Evolutionary conservation across 2,329 filamentous ascomycete genomes (phyloP), one percentile per base, ranked within the genome.

Genomic region (Ustilaginoidea virens): DNA sequence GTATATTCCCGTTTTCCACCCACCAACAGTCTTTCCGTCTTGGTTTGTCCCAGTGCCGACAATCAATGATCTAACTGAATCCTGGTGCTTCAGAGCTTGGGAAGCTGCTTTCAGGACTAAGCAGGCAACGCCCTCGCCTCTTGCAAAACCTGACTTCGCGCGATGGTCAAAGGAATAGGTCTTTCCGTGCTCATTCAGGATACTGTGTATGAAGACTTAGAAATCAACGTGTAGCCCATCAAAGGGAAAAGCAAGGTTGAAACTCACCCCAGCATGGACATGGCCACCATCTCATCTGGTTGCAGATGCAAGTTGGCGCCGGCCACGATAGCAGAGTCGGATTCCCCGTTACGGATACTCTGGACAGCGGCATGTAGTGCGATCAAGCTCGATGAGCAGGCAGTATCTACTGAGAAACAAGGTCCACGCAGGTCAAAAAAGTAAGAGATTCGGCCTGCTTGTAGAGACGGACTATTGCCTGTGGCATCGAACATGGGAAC

Each of bases 71-170:
- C 60, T 50, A 31, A 69, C 62, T 2, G 57, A 53, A 40, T 77
- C 69, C 13, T 63, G 63, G 36, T 70, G 67, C 22, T 44, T 50
- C 15, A 71, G 42, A 3, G 71, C 71, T 32, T 66, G 55, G 17
- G 61, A 55, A 0, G 75, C 52, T 0, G 58, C 60, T 48, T 76
- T 76, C n/a, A 77, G 43, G 8, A 74, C 43, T 2, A 76, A 38
- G 27, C 63, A 55, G 4, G 55, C 66, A 13, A 63, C 59, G 4
- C 69, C 72, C 38, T 77, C 72, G 6, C 69, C 73, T 10, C 72
- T 59, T 0, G 62, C 70, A 38, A 72, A 79, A 0, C 74, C 74
- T 22, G 19, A 39, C 8, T 44, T 26, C 19, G 42, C 44, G 25
- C 43, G 27, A 33, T 47, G 34, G 39, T 51, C 35, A 18, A 42